Conservation (phyloP, 164 flowering plant species). For the Dillenia suffruticosa region DNA sequence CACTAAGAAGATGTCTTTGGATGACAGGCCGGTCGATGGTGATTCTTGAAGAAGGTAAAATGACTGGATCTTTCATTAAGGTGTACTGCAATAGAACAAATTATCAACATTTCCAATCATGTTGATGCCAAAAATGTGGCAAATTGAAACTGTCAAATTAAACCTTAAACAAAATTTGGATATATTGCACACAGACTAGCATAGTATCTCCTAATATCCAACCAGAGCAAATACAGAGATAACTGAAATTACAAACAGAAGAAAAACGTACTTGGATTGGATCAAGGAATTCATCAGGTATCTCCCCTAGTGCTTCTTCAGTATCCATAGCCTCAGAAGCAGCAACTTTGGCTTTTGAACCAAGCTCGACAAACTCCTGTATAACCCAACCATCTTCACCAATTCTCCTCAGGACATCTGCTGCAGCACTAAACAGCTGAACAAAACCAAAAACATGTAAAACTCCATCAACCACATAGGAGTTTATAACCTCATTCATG, state of each 20-base stretch:
- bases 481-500: not conserved
- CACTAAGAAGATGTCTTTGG: conserved; percentile 95
- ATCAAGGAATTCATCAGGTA: conserved; percentile 98
- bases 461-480: not conserved
- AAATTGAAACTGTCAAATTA: too few species aligned
- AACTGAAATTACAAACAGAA: not conserved
- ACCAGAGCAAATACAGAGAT: too few species aligned
- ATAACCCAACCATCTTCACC: conserved; percentile 76
- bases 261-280: conserved; percentile 78
- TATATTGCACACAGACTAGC: too few species aligned
- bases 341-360: conserved; percentile 62
- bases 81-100: conserved; percentile 67
- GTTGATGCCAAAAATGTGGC: too few species aligned
- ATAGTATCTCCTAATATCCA: too few species aligned
- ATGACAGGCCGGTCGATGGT: conserved; percentile 90
- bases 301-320: conserved; percentile 91
- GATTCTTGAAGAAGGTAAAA: conserved; percentile 85
- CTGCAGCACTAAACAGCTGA: conserved; percentile 89
- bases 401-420: conserved; percentile 70
- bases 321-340: conserved; percentile 91
- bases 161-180: too few species aligned
- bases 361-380: conserved; percentile 81
- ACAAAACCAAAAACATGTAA: conserved; percentile 14
- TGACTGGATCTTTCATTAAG: conserved; percentile 95
- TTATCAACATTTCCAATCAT: not conserved